Percentiles rank a stretch among this genome's conserved stretches.
These are phyloP conservation scores for Pyrus communis DNA, from an alignment of 306 rosid genomes.

Conservation along the genomic window DNA sequence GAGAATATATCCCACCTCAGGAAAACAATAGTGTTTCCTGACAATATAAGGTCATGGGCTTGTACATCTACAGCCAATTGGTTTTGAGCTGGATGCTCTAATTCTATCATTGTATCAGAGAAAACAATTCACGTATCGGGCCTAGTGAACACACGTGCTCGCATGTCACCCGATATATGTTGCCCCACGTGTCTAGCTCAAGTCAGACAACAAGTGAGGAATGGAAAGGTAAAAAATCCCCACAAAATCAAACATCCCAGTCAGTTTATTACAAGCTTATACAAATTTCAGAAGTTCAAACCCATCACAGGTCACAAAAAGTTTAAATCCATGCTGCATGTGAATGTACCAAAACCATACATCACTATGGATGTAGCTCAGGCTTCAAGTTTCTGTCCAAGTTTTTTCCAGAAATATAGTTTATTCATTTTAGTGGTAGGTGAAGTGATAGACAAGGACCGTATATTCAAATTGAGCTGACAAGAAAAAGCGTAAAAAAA, in stretches of 20 bases:
- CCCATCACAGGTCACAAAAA: background rate
- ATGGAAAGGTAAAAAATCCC: background rate
- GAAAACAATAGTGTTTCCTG: background rate
- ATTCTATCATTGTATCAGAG: background rate
- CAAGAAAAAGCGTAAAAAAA: background rate
- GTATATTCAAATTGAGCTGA: background rate
- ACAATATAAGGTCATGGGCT: background rate
- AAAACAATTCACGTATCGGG: background rate
- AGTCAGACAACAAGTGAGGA: background rate
- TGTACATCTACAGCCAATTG: background rate
- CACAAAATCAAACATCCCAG: background rate
- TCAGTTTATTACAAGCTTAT: background rate
- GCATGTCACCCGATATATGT: background rate
- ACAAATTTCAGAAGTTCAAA: background rate
- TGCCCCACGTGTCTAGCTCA: background rate
- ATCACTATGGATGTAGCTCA: background rate
- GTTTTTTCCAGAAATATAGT: background rate
- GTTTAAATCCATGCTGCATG: background rate
- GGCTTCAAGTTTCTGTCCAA: background rate
- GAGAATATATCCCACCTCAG: background rate
- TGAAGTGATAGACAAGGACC: background rate
- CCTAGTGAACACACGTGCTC: background rate
- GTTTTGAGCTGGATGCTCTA: background rate
- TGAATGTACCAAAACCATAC: background rate
- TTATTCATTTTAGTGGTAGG: background rate